Base-by-base conservation (phyloP, 177 flowering plant species). In the Vitis hybrid region DNA sequence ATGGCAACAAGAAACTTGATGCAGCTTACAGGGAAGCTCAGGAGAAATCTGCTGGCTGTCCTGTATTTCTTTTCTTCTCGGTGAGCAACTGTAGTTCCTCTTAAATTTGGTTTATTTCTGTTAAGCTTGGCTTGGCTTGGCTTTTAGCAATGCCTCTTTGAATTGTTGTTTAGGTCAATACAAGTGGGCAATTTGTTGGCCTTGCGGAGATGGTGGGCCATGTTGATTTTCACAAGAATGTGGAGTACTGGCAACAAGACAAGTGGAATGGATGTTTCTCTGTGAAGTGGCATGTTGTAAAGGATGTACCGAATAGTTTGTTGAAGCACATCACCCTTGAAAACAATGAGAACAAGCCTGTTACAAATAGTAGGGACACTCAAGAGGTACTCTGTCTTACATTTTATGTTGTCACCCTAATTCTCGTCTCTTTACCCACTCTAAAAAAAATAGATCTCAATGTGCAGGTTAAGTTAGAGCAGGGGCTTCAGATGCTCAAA, bases 181-280 rank as follows among this genome's bases (percentile, higher is more conserved):
- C 81, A 9, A 83, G 86, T 72, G 86, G 86, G 20, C 86, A 83
- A 57, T 83, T 83, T 65, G 82, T 80, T 72, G 86, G 86, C 2
- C 62, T 83, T 51, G 86, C 86, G 3, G 86, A 83, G 77, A 83
- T 83, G 86, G 50, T 67, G 0, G 83, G 86, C 1, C 70, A 78
- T 9, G 86, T 83, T 65, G 86, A 83, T 72, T 83, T 83, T 63
- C n/a, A 80, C 68, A 83, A 83, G 77, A 78, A 60, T 50, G 58
- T 80, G 16, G 83, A 83, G 51, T 78, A 78, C 67, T 83, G 84
- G 84, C 86, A 83, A 15, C 84, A 83, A 51, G 84, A 83, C 70
- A 83, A 80, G 76, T 83, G 86, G 86, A 83, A 70, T 33, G 86
- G 86, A 20, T 78, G 77, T 22, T 83, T 80, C 66, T 72, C 83